Percentiles rank a stretch among this genome's conserved stretches.
phyloP scores from a whole-genome alignment of 352 stramenopile genomes.

The Pythium insidiosum region DNA sequence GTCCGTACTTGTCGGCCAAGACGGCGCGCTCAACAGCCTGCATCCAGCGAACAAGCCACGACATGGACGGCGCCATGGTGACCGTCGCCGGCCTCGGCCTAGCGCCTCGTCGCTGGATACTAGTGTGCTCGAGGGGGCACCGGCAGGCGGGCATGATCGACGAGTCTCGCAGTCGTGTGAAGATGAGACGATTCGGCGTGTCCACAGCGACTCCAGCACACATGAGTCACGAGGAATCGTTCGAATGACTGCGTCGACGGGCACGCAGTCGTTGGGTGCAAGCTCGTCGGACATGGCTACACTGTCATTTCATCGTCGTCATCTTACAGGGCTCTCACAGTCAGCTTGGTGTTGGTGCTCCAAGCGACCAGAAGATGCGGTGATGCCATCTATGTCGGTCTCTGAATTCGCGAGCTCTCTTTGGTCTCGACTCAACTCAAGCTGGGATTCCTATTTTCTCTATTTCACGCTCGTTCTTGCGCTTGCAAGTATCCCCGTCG shows the following conservation, averaged over 20 bases:
- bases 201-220: slow-evolving; percentile 10
- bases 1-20: slow-evolving; percentile 27
- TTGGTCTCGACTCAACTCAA: slow-evolving; percentile 46
- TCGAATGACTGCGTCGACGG: slow-evolving; percentile 2
- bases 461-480: slow-evolving; percentile 43
- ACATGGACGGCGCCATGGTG: slow-evolving; percentile 1
- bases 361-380: neutral
- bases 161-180: slow-evolving; percentile 1
- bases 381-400: slow-evolving; percentile 6
- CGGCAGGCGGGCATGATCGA: too few relatives aligned
- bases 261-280: neutral
- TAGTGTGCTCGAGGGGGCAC: slow-evolving; percentile 6
- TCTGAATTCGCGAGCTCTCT: slow-evolving; percentile 25
- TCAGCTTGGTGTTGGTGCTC: neutral
- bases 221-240: too few relatives aligned
- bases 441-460: slow-evolving; percentile 72
- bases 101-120: neutral
- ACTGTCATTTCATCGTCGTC: slow-evolving; percentile 5
- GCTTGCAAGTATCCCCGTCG: slow-evolving; percentile 37
- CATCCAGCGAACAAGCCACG: slow-evolving; percentile 17
- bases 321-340: too few relatives aligned
- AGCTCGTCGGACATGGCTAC: slow-evolving; percentile 3
- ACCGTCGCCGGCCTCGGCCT: neutral
- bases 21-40: slow-evolving; percentile 18
- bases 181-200: neutral